Evolutionary conservation across 2,329 filamentous ascomycete genomes (phyloP).

Genomic region (Camillea tinctor): DNA sequence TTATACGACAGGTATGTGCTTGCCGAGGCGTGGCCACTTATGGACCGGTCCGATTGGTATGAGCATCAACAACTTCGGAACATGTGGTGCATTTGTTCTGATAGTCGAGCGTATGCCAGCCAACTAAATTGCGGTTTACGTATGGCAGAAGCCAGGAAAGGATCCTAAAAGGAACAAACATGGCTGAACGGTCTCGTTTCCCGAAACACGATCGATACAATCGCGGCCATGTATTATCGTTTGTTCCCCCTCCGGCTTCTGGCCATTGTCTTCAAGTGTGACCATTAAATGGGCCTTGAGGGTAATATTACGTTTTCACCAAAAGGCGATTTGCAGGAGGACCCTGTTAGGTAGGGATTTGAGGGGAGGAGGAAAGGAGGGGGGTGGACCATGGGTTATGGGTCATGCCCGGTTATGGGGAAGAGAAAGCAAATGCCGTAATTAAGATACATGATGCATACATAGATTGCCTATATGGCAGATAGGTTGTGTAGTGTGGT

Average conservation of each 20-base stretch:
- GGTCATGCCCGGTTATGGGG: too few relatives aligned
- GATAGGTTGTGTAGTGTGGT: too few relatives aligned
- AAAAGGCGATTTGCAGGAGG: conserved; percentile 13
- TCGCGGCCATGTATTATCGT: conserved; percentile 17
- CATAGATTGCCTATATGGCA: too few relatives aligned
- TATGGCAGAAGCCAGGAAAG: conserved; percentile 16
- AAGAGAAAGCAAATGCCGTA: too few relatives aligned
- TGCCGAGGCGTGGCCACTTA: conserved; percentile 18
- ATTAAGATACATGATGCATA: neutral
- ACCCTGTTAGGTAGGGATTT: neutral
- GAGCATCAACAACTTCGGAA: conserved; percentile 2
- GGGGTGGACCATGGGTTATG: too few relatives aligned
- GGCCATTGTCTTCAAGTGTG: conserved; percentile 3
- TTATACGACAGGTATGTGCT: conserved; percentile 5
- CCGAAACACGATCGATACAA: conserved; percentile 24
- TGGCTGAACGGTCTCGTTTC: conserved; percentile 15
- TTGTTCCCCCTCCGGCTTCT: conserved; percentile 6
- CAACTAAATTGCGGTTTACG: conserved; percentile 17
- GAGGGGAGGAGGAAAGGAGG: neutral
- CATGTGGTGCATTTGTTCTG: neutral
- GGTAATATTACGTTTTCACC: conserved; percentile 5
- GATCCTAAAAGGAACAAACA: conserved; percentile 15
- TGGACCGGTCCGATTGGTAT: conserved; percentile 19
- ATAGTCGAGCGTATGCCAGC: conserved; percentile 12
- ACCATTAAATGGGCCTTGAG: conserved; percentile 1